Base-by-base conservation (phyloP, 2,329 filamentous ascomycete genomes). In the Pseudogymnoascus sp. region DNA sequence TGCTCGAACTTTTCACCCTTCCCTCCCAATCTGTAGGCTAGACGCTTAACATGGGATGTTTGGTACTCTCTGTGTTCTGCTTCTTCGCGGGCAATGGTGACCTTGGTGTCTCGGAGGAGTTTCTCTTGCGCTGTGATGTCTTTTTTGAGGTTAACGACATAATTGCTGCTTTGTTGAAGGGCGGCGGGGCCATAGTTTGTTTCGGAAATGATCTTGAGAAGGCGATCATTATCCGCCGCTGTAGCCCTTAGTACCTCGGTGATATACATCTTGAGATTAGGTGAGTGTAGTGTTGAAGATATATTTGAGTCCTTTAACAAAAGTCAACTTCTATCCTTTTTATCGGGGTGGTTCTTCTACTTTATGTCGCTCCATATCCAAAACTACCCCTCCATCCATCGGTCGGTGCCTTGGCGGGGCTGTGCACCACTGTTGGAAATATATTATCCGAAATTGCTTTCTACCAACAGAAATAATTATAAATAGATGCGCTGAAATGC, bases 61-160 rank as follows among this genome's bases (percentile, higher is more conserved):
- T 80, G 79, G 69, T 83, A 82, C 62, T 77, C 78, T 62, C 81
- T 75, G 65, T 84, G 81, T 12, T 83, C 80, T 56, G 78, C 78
- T 44, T 79, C 76, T 68, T 84, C 81, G 63, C 78, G 76, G 21
- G 75, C 73, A 5, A 80, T 78, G 60, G 75, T 74, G 2, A 63
- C 60, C 28, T 79, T 76, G 5, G 83, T 72, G 1, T 69, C 65
- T 3, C 68, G 64, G n/a, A 83, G 72, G 42, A 74, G 73, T 46
- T 74, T 72, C 62, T 78, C 71, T 0, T 76, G 74, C 1, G 68
- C 66, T 0, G 62, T 56, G 34, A 81, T 73, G 61, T 82, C 75
- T 6, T 66, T 67, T 25, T 80, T 72, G 7, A 85, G 76, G 63
- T 82, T 78, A 4, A 67, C 66, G 34, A 84, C 74, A 66, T 81